A percentile compares a stretch with the other conserved stretches of the same genome.
phyloP scores from a whole-genome alignment of 257 asterid species.

The Solanum piurae region DNA sequence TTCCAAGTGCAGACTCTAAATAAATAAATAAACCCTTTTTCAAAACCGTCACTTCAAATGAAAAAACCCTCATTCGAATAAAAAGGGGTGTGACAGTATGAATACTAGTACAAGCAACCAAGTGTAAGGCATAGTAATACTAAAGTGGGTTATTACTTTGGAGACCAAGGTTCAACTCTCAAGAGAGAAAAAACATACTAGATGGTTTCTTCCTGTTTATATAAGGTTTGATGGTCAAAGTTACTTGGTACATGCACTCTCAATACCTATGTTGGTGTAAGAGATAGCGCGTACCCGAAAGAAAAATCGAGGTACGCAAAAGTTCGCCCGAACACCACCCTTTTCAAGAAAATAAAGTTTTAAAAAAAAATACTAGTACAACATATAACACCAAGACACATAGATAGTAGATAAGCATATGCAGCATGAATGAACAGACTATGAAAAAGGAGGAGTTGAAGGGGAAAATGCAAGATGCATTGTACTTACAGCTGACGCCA shows the following conservation, averaged over 20 bases:
- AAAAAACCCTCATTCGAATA: no score
- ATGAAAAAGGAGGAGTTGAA: background rate
- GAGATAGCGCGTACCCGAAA: background rate
- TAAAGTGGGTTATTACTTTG: background rate
- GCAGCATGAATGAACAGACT: background rate
- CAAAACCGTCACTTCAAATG: no score
- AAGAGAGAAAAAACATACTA: background rate
- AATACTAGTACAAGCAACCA: background rate
- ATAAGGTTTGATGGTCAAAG: background rate
- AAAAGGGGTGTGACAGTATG: background rate
- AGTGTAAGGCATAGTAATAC: background rate
- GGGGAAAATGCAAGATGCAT: background rate
- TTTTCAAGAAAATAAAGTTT: background rate
- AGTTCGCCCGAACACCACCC: background rate
- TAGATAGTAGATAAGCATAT: background rate
- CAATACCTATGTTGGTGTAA: background rate
- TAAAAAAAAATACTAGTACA: background rate
- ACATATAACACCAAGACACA: background rate
- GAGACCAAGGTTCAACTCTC: background rate
- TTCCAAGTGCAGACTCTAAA: no score
- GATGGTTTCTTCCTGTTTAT: background rate
- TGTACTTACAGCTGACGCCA: constrained; percentile 80
- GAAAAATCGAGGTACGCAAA: background rate
- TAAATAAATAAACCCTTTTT: no score
- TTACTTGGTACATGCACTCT: background rate